Evolutionary conservation across 2,329 filamentous ascomycete genomes (phyloP).

Genomic region (Hymenoscyphus scutula): DNA sequence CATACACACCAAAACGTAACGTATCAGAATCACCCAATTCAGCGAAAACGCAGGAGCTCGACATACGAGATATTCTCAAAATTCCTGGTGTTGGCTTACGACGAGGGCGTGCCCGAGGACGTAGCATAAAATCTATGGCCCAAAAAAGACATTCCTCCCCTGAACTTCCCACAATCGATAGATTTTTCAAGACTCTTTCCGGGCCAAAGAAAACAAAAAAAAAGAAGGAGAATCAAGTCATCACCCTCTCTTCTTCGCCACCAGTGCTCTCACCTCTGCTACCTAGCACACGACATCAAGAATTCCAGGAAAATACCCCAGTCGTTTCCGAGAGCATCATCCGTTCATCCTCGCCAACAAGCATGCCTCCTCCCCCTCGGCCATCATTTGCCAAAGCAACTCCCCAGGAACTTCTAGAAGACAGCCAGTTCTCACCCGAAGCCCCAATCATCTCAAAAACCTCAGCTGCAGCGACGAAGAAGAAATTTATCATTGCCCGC

Average conservation of each 20-base stretch:
- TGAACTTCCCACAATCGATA: neutral
- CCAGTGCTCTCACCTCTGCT: neutral
- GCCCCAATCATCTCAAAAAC: neutral
- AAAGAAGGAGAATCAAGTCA: neutral
- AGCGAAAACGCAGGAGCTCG: neutral
- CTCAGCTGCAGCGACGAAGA: slow-evolving; percentile 2
- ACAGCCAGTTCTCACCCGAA: neutral
- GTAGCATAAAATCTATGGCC: neutral
- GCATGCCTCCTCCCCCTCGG: neutral
- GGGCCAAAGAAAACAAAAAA: neutral
- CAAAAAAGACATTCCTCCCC: neutral
- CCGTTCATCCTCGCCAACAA: neutral
- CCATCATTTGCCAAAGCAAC: neutral
- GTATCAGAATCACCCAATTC: neutral
- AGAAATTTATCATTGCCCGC: slow-evolving; percentile 33
- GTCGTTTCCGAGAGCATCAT: neutral
- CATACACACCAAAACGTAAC: neutral
- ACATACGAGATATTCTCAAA: neutral
- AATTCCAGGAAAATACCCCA: neutral
- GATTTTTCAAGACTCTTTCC: neutral
- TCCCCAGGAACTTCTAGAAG: neutral
- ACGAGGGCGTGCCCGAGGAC: neutral
- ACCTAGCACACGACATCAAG: neutral
- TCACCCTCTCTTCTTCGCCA: neutral
- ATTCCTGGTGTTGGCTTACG: neutral